Percentiles rank a stretch among this genome's conserved stretches.
These are phyloP conservation scores for Senna tora DNA, from an alignment of 306 rosid species.

Conservation along the genomic window DNA sequence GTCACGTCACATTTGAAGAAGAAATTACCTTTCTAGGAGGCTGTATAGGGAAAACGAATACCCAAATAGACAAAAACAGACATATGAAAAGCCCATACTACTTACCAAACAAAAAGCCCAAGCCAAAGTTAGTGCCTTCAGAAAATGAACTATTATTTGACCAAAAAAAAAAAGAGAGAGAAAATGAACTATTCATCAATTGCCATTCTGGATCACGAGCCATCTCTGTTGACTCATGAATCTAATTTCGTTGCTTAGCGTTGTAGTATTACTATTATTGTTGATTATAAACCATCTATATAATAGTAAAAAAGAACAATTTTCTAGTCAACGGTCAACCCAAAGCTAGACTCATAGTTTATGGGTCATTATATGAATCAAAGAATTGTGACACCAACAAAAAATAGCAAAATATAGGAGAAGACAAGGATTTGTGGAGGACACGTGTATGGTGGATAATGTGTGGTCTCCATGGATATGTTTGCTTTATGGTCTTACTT, in stretches of 20 bases:
- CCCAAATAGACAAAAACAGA: background rate
- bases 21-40: background rate
- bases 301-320: background rate
- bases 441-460: conserved; percentile 35
- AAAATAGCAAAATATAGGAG: too few relatives aligned
- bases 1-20: background rate
- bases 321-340: background rate
- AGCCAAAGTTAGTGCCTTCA: too few relatives aligned
- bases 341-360: too few relatives aligned
- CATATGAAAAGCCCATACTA: too few relatives aligned
- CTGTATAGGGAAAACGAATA: background rate
- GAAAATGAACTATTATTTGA: too few relatives aligned
- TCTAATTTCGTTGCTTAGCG: background rate
- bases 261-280: conserved; percentile 16
- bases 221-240: conserved; percentile 20
- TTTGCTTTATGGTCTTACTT: too few relatives aligned
- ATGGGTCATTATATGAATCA: too few relatives aligned
- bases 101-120: too few relatives aligned
- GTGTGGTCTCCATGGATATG: conserved; percentile 26
- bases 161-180: too few relatives aligned
- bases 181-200: conserved; percentile 3
- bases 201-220: background rate
- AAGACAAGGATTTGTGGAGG: conserved; percentile 16
- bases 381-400: too few relatives aligned
- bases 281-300: background rate